Percentiles rank a stretch among this genome's conserved stretches.
phyloP scores from a whole-genome alignment of 2,329 filamentous ascomycete species.

The Sarocladium strictum region DNA sequence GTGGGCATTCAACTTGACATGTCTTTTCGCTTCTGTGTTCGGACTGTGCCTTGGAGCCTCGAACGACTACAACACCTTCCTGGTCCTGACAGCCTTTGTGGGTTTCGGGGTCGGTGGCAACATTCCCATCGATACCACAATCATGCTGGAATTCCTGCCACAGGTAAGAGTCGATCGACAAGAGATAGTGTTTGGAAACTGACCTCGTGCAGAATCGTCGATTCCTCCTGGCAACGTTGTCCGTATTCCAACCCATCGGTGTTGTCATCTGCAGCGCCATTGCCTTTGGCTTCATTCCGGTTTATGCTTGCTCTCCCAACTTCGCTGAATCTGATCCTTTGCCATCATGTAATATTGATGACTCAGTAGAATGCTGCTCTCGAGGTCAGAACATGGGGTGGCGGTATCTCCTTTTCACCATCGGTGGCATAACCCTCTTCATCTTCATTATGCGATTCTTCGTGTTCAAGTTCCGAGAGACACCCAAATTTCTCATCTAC shows the following conservation, averaged over 20 bases:
- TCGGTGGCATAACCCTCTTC: slow-evolving; percentile 36
- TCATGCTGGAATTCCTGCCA: slow-evolving; percentile 50
- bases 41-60: slow-evolving; percentile 45
- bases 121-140: slow-evolving; percentile 50
- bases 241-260: slow-evolving; percentile 50
- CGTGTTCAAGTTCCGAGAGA: slow-evolving; percentile 41
- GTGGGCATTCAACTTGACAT: slow-evolving; percentile 54
- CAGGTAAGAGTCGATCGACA: background rate
- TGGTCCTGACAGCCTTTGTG: slow-evolving; percentile 47
- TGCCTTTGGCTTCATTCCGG: slow-evolving; percentile 47
- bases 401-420: slow-evolving; percentile 39
- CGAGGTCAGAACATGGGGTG: slow-evolving; percentile 42
- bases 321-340: slow-evolving; percentile 37
- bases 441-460: slow-evolving; percentile 39
- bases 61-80: slow-evolving; percentile 42
- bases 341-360: slow-evolving; percentile 33
- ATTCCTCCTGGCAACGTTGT: slow-evolving; percentile 45
- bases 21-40: slow-evolving; percentile 47
- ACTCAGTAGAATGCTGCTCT: slow-evolving; percentile 28
- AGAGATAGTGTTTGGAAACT: background rate
- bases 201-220: slow-evolving; percentile 34
- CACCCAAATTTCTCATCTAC: slow-evolving; percentile 39
- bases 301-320: slow-evolving; percentile 43
- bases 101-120: slow-evolving; percentile 49
- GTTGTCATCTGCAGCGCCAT: slow-evolving; percentile 45